A percentile compares a stretch with the other conserved stretches of the same genome.
phyloP scores from a whole-genome alignment of 129 eudicot genomes.

The Solidago caesia region DNA sequence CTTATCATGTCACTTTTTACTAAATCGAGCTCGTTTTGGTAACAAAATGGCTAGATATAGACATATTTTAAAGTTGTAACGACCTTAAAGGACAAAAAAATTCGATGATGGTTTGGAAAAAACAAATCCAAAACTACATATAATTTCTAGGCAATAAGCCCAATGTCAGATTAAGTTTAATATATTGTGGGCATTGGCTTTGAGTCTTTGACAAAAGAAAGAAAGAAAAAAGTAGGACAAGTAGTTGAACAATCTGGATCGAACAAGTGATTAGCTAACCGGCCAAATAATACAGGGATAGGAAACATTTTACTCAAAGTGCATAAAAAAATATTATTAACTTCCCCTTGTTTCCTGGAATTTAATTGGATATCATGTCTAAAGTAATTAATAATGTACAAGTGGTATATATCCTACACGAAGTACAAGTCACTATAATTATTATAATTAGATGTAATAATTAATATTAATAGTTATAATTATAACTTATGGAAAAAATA shows the following conservation, averaged over 20 bases:
- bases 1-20: too few relatives aligned
- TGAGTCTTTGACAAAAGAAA: neutral
- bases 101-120: too few relatives aligned
- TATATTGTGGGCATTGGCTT: neutral
- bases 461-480: neutral
- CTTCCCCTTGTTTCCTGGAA: neutral
- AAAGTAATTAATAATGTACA: neutral
- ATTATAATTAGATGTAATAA: neutral
- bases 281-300: neutral
- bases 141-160: too few relatives aligned
- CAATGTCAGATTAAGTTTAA: too few relatives aligned
- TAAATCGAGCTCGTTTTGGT: too few relatives aligned
- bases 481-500: constrained; percentile 16
- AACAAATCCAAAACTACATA: too few relatives aligned
- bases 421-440: neutral
- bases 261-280: neutral
- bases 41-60: too few relatives aligned
- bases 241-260: neutral
- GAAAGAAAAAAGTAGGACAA: neutral
- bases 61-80: too few relatives aligned
- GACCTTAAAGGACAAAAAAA: too few relatives aligned
- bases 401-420: neutral
- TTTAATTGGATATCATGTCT: neutral
- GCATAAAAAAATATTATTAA: neutral
- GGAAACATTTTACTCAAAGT: constrained; percentile 7